Evolutionary conservation across 257 asterid genomes (phyloP).

Genomic region (Cruciata laevipes): DNA sequence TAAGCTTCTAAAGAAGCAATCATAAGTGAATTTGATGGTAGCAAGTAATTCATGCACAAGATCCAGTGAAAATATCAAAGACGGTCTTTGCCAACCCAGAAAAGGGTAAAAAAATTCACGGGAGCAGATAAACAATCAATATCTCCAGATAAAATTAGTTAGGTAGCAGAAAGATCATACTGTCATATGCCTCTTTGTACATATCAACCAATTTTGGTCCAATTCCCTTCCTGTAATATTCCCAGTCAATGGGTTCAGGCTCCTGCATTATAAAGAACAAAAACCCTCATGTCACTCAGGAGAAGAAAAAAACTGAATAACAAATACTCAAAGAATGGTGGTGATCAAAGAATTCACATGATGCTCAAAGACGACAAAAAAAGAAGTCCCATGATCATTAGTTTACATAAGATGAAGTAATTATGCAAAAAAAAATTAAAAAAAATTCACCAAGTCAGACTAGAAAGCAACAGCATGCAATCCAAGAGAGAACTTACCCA

Average conservation of each 20-base stretch:
- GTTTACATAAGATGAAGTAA: background rate
- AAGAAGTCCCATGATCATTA: background rate
- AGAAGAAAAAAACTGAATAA: background rate
- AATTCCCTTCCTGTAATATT: conserved; percentile 79
- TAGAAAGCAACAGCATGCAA: background rate
- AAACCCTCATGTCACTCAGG: background rate
- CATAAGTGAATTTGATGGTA: background rate
- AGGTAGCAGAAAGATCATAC: conserved; percentile 28
- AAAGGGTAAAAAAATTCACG: background rate
- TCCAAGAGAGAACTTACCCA: background rate
- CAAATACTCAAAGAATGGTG: background rate
- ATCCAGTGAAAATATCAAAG: no score
- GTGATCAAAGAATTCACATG: background rate
- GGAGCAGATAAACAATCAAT: background rate
- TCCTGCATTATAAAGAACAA: conserved; percentile 45
- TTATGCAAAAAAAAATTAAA: no score
- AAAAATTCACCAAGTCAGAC: background rate
- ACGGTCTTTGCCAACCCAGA: background rate
- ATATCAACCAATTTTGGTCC: conserved; percentile 90
- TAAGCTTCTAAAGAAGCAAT: background rate
- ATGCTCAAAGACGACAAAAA: background rate
- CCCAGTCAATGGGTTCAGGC: conserved; percentile 97
- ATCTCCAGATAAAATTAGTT: background rate
- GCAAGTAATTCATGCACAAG: background rate
- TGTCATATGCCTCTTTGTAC: conserved; percentile 90